Percentiles rank a stretch among this genome's conserved stretches.
Evolutionary conservation across 352 stramenopile species (phyloP).

Genomic region (Globisporangium sylvaticum): DNA sequence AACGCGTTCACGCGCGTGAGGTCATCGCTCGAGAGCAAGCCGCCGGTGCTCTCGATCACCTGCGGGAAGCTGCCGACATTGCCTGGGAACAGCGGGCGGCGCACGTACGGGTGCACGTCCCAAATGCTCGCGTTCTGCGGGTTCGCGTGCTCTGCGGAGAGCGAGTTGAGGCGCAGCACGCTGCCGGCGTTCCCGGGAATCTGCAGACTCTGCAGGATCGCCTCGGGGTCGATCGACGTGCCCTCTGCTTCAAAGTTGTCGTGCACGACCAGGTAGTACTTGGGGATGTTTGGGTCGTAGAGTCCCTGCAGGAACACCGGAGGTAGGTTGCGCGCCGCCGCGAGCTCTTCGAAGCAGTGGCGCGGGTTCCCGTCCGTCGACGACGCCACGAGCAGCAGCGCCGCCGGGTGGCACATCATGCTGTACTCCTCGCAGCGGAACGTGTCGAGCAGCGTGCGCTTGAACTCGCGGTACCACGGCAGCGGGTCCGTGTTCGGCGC

Average conservation of each 20-base stretch:
- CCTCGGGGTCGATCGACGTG: slow-evolving; percentile 74
- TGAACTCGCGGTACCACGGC: slow-evolving; percentile 81
- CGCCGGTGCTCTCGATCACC: slow-evolving; percentile 28
- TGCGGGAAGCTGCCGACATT: slow-evolving; percentile 31
- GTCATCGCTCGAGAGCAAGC: slow-evolving; percentile 66
- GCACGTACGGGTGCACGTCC: slow-evolving; percentile 62
- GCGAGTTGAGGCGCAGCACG: slow-evolving; percentile 72
- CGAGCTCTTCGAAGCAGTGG: slow-evolving; percentile 69
- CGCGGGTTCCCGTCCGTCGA: slow-evolving; percentile 81
- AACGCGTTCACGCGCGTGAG: slow-evolving; percentile 59
- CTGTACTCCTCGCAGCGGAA: slow-evolving; percentile 83
- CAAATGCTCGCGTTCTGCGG: slow-evolving; percentile 33
- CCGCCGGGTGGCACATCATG: slow-evolving; percentile 66
- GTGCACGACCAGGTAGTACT: slow-evolving; percentile 89
- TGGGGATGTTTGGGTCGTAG: slow-evolving; percentile 76
- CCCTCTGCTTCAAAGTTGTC: slow-evolving; percentile 74
- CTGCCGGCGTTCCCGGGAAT: slow-evolving; percentile 40
- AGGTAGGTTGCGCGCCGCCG: slow-evolving; percentile 40
- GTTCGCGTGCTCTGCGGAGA: slow-evolving; percentile 28
- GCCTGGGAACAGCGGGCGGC: slow-evolving; percentile 37
- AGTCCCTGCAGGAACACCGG: slow-evolving; percentile 62
- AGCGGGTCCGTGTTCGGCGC: slow-evolving; percentile 39
- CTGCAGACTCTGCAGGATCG: slow-evolving; percentile 70
- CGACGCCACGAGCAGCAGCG: slow-evolving; percentile 74
- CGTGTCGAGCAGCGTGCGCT: slow-evolving; percentile 71